These are phyloP conservation scores for Syncephalastrum racemosum DNA, from an alignment of 371 early-diverging fungal species.

Conservation along the genomic window DNA sequence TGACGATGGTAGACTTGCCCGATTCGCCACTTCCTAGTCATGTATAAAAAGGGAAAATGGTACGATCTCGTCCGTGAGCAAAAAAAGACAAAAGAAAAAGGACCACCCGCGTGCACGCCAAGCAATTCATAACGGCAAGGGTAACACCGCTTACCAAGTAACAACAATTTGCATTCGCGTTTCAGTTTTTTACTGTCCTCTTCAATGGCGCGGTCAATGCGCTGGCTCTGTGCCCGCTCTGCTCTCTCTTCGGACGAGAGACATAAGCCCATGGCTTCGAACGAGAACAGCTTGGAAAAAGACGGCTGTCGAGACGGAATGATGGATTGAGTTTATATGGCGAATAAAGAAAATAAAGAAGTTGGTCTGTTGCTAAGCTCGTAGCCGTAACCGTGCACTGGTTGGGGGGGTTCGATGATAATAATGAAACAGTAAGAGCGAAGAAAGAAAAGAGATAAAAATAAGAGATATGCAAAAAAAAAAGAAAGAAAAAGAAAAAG, in stretches of 20 bases:
- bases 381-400: no score
- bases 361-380: no score
- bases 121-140: no score
- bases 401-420: not conserved
- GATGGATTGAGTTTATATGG: conserved; percentile 4
- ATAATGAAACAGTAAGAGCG: conserved; percentile 2
- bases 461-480: not conserved
- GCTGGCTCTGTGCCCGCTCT: conserved; percentile 54
- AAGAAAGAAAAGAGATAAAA: not conserved
- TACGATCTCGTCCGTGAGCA: not conserved
- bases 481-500: not conserved
- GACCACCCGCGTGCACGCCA: no score
- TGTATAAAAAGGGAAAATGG: no score
- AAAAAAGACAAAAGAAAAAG: not conserved
- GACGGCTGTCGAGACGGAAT: conserved; percentile 15
- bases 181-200: conserved; percentile 53
- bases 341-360: not conserved
- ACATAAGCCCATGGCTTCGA: conserved; percentile 61
- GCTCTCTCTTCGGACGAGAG: conserved; percentile 64
- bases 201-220: conserved; percentile 63
- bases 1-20: conserved; percentile 90
- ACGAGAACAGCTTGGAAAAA: conserved; percentile 13
- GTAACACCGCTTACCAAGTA: conserved; percentile 55
- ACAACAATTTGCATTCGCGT: conserved; percentile 70
- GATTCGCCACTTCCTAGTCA: conserved; percentile 81